Percentiles rank a stretch among this genome's conserved stretches.
phyloP scores from a whole-genome alignment of 2,329 filamentous ascomycete species.

The Zelopaecilomyces penicillatus region DNA sequence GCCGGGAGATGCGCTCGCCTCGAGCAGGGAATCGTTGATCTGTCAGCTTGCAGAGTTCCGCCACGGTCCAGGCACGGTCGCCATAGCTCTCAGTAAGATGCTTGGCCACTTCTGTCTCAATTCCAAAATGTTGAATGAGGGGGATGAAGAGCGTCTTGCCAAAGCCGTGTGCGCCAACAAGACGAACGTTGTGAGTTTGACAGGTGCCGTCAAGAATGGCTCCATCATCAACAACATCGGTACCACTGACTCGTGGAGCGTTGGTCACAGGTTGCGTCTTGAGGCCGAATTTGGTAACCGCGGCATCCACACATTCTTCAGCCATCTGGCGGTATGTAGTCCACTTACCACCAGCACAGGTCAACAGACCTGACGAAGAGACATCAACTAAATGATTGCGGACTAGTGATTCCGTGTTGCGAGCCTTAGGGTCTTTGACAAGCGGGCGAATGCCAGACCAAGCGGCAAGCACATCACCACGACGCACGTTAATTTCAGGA shows the following conservation, averaged over 20 bases:
- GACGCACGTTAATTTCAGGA: constrained; percentile 75
- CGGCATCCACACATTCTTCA: constrained; percentile 78
- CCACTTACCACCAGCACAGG: constrained; percentile 86
- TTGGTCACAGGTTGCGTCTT: constrained; percentile 47
- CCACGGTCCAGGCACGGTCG: constrained; percentile 86
- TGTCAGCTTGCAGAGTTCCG: constrained; percentile 68
- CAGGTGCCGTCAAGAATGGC: constrained; percentile 58
- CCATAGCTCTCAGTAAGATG: constrained; percentile 84
- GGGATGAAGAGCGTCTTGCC: constrained; percentile 90
- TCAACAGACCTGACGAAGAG: constrained; percentile 71
- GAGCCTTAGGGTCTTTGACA: constrained; percentile 77
- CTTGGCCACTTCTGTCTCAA: constrained; percentile 87
- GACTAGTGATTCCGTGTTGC: constrained; percentile 79
- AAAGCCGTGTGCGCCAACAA: constrained; percentile 79
- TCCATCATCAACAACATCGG: constrained; percentile 61
- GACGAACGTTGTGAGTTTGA: constrained; percentile 73
- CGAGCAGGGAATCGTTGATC: constrained; percentile 73
- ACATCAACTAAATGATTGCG: constrained; percentile 78
- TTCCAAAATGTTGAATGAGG: constrained; percentile 83
- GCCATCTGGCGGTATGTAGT: constrained; percentile 92
- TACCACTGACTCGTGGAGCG: constrained; percentile 60
- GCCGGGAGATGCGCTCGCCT: constrained; percentile 66
- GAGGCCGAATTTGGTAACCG: constrained; percentile 61
- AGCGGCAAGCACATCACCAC: constrained; percentile 79
- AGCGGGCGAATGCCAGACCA: constrained; percentile 85